Conservation (phyloP, 2,329 filamentous ascomycete genomes). For the Didymella segeticola region DNA sequence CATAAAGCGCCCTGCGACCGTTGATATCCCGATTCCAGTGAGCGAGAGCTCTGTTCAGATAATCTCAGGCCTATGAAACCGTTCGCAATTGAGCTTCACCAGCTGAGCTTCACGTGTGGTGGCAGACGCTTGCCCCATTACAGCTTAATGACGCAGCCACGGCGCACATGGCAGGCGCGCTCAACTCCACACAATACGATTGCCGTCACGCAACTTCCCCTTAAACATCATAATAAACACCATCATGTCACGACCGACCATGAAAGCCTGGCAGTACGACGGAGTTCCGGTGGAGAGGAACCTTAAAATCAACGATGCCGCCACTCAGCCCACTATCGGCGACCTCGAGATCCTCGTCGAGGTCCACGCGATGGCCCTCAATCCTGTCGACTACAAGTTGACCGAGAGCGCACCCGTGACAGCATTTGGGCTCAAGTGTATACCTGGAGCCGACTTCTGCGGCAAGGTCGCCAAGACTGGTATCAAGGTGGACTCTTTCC, state of each 20-base stretch:
- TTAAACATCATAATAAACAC: neutral
- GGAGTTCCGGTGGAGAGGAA: constrained; percentile 60
- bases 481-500: constrained; percentile 33
- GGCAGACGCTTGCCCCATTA: constrained; percentile 9
- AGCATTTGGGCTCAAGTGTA: constrained; percentile 47
- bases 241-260: constrained; percentile 46
- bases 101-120: constrained; percentile 6
- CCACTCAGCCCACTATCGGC: constrained; percentile 50
- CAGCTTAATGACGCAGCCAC: constrained; percentile 16
- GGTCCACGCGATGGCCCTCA: constrained; percentile 62
- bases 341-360: constrained; percentile 61
- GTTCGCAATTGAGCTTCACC: neutral
- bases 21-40: too few species aligned
- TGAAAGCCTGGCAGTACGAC: constrained; percentile 66
- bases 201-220: neutral
- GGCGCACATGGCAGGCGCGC: neutral
- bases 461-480: constrained; percentile 56
- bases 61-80: too few species aligned
- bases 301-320: constrained; percentile 55
- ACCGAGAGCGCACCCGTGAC: constrained; percentile 55
- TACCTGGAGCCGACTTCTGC: constrained; percentile 59
- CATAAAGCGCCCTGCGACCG: neutral
- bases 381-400: constrained; percentile 71
- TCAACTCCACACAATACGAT: constrained; percentile 5
- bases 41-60: too few species aligned